Base-by-base conservation (phyloP, 306 rosid species). In the Ochetophila trinervis region DNA sequence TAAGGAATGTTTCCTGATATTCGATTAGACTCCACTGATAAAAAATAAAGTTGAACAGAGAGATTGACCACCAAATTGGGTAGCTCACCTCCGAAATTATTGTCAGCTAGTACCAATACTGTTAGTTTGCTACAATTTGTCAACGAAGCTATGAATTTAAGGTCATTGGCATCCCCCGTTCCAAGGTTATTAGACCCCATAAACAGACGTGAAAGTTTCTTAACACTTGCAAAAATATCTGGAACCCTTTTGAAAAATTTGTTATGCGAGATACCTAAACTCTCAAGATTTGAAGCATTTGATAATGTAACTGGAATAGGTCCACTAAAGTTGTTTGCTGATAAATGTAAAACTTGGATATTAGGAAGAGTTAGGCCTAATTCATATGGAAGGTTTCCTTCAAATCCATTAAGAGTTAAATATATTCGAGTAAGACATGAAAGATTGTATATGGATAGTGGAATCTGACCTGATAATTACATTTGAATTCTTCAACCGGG, bases 241-340 rank as follows among this genome's bases (percentile, higher is more conserved):
- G 69, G 42, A 63, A 71, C 4, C 13, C 63, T 27, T 20, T 69
- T 64, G 8, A 11, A 55, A 20, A 71, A 54, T 42, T 71, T 54
- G 30, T 52, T 71, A 4, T 23, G 23, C 1, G 24, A 17, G 1
- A 45, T 10, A 14, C 21, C 62, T 0, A 66, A 42, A 36, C 24
- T 44, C 27, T 36, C 24, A 30, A 63, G 64, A 19, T 44, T 71
- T 53, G 76, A 54, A 16, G 63, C 76, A 71, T 63, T 63, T 23
- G 64, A 71, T 7, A 71, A 54, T 30, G 76, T 62, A 13, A 11
- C 5, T 19, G 76, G 76, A n/a, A 71, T 37, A 22, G 40, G 7
- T 53, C 71, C 71, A 16, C 22, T 53, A 24, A 22, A 54, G 3
- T 1, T 20, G 22, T 66, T 66, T 13, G 8, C 20, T 0, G 53